phyloP scores from a whole-genome alignment of 2,329 filamentous ascomycete genomes.

The Cryoendolithus antarcticus region DNA sequence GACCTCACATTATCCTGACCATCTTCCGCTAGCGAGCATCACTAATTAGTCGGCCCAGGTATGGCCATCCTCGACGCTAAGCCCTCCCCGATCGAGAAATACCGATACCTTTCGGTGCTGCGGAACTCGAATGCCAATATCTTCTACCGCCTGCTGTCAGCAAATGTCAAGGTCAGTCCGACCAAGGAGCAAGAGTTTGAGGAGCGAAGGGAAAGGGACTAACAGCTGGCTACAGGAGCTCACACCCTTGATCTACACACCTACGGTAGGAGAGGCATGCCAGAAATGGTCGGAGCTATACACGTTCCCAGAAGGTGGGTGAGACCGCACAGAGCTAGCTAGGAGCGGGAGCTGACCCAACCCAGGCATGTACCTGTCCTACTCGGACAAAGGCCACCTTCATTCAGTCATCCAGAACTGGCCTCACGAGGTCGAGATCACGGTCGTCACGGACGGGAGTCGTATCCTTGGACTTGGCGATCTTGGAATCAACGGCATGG shows the following conservation, averaged over 20 bases:
- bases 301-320: slow-evolving; percentile 72
- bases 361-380: slow-evolving; percentile 76
- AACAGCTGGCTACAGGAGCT: slow-evolving; percentile 44
- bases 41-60: slow-evolving; percentile 30
- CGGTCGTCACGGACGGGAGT: slow-evolving; percentile 91
- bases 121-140: slow-evolving; percentile 67
- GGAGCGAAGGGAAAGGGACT: slow-evolving; percentile 19
- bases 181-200: not conserved
- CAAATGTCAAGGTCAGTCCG: slow-evolving; percentile 47
- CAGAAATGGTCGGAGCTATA: slow-evolving; percentile 92
- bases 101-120: slow-evolving; percentile 66
- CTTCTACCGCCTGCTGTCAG: slow-evolving; percentile 70
- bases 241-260: slow-evolving; percentile 77
- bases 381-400: slow-evolving; percentile 83
- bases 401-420: slow-evolving; percentile 83
- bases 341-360: not conserved
- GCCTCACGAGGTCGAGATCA: slow-evolving; percentile 90
- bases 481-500: slow-evolving; percentile 92
- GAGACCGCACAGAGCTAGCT: slow-evolving; percentile 9
- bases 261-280: slow-evolving; percentile 90
- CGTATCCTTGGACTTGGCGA: slow-evolving; percentile 88
- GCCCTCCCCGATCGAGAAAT: slow-evolving; percentile 64
- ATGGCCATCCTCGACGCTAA: slow-evolving; percentile 63
- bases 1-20: slow-evolving; percentile 6
- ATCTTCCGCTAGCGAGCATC: too few relatives aligned